Conservation (phyloP, 2,329 filamentous ascomycete species). For the Dactylellina drechsleri region DNA sequence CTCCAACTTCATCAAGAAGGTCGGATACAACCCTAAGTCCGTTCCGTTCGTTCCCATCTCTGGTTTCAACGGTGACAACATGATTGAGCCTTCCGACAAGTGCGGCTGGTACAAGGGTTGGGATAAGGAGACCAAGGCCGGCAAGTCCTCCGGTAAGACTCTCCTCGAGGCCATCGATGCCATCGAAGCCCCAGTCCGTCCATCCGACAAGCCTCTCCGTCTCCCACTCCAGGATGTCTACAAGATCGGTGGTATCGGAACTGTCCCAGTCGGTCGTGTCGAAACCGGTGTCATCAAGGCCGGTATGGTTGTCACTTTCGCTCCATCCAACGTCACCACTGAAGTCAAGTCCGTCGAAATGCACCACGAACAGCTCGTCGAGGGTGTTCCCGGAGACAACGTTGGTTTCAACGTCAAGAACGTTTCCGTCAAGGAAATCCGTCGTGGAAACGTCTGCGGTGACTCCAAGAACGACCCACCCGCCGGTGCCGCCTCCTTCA, state of each 20-base stretch:
- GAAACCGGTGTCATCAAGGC: conserved; percentile 97
- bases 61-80: conserved; percentile 99
- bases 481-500: conserved; percentile 88
- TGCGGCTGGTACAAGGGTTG: conserved; percentile 99
- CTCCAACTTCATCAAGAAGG: conserved; percentile 99
- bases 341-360: conserved; percentile 99
- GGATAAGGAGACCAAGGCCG: conserved; percentile 96
- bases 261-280: conserved; percentile 99
- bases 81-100: conserved; percentile 89
- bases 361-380: conserved; percentile 82
- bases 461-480: conserved; percentile 99
- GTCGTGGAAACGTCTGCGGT: conserved; percentile 99
- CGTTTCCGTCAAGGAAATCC: conserved; percentile 99
- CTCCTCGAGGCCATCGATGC: conserved; percentile 98
- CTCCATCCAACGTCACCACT: conserved; percentile 98
- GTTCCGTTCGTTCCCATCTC: conserved; percentile 99
- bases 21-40: conserved; percentile 99
- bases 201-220: conserved; percentile 98
- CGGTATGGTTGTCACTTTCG: conserved; percentile 96
- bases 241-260: conserved; percentile 99
- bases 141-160: conserved; percentile 91
- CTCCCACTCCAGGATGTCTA: conserved; percentile 99
- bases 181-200: conserved; percentile 91
- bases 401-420: conserved; percentile 99
- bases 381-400: conserved; percentile 99